These are phyloP conservation scores for Cruciata laevipes DNA, from an alignment of 257 asterid species.

Conservation along the genomic window DNA sequence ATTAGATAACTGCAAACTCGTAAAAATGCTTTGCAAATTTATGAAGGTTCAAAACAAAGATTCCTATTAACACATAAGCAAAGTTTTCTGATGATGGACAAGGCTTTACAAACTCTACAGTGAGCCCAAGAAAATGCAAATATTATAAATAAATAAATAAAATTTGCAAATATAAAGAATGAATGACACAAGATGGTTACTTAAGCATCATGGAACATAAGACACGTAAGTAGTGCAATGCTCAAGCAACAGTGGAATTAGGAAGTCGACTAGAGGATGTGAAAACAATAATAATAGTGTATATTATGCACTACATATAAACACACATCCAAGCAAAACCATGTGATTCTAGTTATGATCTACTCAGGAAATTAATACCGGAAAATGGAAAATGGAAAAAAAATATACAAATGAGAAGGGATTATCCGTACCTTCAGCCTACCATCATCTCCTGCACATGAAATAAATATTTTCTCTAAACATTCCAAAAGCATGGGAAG, in stretches of 20 bases:
- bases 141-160: no score
- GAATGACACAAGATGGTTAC: not conserved
- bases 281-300: not conserved
- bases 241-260: not conserved
- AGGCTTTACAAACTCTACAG: not conserved
- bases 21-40: not conserved
- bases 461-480: conserved; percentile 48
- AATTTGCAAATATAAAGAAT: not conserved
- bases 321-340: not conserved
- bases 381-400: not conserved
- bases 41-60: not conserved
- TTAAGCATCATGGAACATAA: not conserved
- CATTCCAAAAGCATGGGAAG: conserved; percentile 73
- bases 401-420: not conserved
- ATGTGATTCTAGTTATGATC: not conserved
- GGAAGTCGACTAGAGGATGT: not conserved
- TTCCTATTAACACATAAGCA: not conserved
- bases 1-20: not conserved
- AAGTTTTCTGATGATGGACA: not conserved
- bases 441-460: conserved; percentile 68
- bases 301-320: not conserved
- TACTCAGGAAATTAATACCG: not conserved
- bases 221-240: not conserved
- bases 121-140: not conserved
- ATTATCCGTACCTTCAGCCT: conserved; percentile 60